Evolutionary conservation across 768 basidiomycete species (phyloP).

Genomic region (Lactarius evosmus): DNA sequence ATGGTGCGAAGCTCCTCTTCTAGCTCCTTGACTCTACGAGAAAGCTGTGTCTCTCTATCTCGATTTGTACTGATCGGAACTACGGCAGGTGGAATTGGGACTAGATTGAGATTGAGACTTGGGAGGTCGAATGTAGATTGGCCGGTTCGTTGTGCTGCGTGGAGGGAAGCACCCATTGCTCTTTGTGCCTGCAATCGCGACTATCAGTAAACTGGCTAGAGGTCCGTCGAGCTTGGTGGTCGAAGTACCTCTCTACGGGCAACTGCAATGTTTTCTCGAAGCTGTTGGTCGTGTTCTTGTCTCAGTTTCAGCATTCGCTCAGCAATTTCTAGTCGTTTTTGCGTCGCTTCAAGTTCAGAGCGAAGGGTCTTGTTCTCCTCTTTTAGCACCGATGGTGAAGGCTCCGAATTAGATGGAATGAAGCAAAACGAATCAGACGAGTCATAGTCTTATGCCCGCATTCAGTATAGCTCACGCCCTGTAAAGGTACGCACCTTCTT

Average conservation of each 20-base stretch:
- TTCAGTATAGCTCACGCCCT: neutral
- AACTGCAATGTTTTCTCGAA: conserved; percentile 78
- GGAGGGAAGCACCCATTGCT: conserved; percentile 66
- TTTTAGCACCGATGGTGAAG: conserved; percentile 48
- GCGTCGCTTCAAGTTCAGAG: conserved; percentile 54
- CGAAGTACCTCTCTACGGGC: conserved; percentile 57
- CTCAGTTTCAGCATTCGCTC: conserved; percentile 65
- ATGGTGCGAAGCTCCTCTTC: conserved; percentile 71
- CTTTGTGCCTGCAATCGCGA: conserved; percentile 60
- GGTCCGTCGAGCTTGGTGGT: neutral
- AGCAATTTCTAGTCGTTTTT: conserved; percentile 55
- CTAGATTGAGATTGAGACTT: conserved; percentile 54
- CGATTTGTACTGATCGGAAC: conserved; percentile 52
- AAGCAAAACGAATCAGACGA: conserved; percentile 79
- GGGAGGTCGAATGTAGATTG: conserved; percentile 49
- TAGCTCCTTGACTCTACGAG: conserved; percentile 60
- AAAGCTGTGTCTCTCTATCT: conserved; percentile 50
- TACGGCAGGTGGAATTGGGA: conserved; percentile 48
- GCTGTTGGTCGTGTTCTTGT: conserved; percentile 73
- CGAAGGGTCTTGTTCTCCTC: conserved; percentile 68
- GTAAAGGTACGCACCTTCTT: conserved; percentile 50
- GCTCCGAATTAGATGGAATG: conserved; percentile 60
- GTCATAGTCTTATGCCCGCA: conserved; percentile 41
- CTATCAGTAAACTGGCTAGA: conserved; percentile 1
- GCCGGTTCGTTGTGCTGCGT: conserved; percentile 45